Conservation (phyloP, 1,139 yeast species). For the Spathaspora jeffriesii region DNA sequence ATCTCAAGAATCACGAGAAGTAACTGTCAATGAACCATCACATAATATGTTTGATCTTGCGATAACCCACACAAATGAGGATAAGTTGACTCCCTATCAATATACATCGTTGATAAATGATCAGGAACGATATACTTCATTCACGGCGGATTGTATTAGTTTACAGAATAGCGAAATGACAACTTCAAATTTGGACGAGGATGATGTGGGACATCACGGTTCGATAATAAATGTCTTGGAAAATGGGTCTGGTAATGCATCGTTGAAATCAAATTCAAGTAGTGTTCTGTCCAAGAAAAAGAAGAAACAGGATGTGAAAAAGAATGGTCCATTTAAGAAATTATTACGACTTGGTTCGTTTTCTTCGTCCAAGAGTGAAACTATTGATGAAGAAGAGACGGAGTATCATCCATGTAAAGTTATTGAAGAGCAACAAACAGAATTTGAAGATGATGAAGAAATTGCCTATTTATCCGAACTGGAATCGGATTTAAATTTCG, state of each 20-base stretch:
- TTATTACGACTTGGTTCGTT: constrained; percentile 15
- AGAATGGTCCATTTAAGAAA: constrained; percentile 10
- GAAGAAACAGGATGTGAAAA: constrained; percentile 1
- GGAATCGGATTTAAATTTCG: constrained; percentile 28
- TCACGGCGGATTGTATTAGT: constrained; percentile 40
- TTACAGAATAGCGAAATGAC: constrained; percentile 45
- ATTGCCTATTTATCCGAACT: constrained; percentile 12
- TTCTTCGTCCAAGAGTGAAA: constrained; percentile 5
- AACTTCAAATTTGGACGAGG: constrained; percentile 17
- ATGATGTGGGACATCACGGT: constrained; percentile 13
- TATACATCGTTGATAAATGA: constrained; percentile 6
- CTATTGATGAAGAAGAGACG: constrained; percentile 4
- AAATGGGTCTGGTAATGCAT: background rate
- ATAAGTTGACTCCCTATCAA: background rate
- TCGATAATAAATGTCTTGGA: constrained; percentile 5
- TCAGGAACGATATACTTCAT: constrained; percentile 25
- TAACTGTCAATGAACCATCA: background rate
- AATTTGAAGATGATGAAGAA: constrained; percentile 7
- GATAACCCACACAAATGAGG: background rate
- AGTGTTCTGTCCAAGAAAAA: background rate
- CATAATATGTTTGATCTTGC: background rate
- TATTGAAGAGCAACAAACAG: background rate
- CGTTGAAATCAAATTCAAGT: background rate
- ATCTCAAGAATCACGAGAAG: constrained; percentile 6
- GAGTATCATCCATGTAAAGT: background rate